Percentiles rank a stretch among this genome's conserved stretches.
phyloP scores from a whole-genome alignment of 345 rosid genomes.

The Lepidium africanum region DNA sequence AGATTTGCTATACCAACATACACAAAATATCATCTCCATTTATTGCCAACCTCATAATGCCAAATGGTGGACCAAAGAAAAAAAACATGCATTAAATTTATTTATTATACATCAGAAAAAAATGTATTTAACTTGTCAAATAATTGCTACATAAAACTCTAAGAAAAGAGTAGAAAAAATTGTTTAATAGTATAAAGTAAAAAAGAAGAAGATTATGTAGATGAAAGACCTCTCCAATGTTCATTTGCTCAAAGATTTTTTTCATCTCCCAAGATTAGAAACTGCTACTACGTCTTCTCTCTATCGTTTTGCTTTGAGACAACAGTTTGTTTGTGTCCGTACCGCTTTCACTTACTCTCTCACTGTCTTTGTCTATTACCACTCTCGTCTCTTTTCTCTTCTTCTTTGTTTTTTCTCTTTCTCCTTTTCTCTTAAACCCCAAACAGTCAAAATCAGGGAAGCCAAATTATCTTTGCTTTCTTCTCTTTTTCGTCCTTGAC shows the following conservation, averaged over 20 bases:
- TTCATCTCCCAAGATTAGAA: neutral
- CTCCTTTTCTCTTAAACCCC: neutral
- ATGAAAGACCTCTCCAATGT: slow-evolving; percentile 23
- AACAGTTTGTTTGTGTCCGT: slow-evolving; percentile 15
- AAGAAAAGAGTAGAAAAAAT: slow-evolving; percentile 6
- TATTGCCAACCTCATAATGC: slow-evolving; percentile 30
- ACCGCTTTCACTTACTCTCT: slow-evolving; percentile 18
- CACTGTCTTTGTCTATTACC: slow-evolving; percentile 40
- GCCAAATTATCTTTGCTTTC: slow-evolving; percentile 13
- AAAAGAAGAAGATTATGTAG: neutral
- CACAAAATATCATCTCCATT: slow-evolving; percentile 29
- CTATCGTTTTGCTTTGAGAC: slow-evolving; percentile 8
- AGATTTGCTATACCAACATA: neutral
- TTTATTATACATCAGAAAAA: slow-evolving; percentile 7
- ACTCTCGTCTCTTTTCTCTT: slow-evolving; percentile 20
- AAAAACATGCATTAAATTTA: slow-evolving; percentile 12
- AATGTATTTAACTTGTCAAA: slow-evolving; percentile 13
- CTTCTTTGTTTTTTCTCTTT: neutral
- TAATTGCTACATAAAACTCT: slow-evolving; percentile 19
- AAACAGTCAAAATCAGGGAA: slow-evolving; percentile 26
- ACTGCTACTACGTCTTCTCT: slow-evolving; percentile 2
- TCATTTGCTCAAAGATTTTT: neutral
- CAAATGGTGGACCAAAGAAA: slow-evolving; percentile 27
- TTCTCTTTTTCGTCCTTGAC: slow-evolving; percentile 9
- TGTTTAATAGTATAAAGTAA: slow-evolving; percentile 8